phyloP scores from a whole-genome alignment of 345 rosid species.

The Turnera subulata region DNA sequence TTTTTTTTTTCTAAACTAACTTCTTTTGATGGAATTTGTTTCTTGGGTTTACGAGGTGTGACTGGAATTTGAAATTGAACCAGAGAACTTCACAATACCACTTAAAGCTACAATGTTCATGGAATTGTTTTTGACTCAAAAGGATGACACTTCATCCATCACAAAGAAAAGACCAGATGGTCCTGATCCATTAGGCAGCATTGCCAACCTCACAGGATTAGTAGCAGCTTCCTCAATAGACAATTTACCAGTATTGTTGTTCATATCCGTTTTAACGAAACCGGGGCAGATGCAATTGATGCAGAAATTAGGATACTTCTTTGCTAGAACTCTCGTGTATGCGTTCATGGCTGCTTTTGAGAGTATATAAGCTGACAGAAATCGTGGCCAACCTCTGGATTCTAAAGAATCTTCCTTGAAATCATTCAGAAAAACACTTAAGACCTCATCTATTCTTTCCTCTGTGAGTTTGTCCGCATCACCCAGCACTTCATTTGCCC shows the following conservation, averaged over 20 bases:
- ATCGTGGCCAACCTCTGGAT: conserved; percentile 28
- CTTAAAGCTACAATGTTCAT: too few relatives aligned
- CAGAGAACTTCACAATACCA: too few relatives aligned
- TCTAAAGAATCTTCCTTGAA: conserved; percentile 21
- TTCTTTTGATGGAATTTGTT: too few relatives aligned
- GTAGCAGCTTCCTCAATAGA: conserved; percentile 21
- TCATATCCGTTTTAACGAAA: conserved; percentile 31
- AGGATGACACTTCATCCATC: too few relatives aligned
- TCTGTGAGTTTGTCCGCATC: conserved; percentile 24
- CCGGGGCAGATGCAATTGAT: conserved; percentile 36
- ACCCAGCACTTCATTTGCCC: conserved; percentile 20
- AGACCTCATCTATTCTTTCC: conserved; percentile 22
- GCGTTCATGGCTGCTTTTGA: conserved; percentile 33
- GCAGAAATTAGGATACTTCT: conserved; percentile 16
- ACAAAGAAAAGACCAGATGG: too few relatives aligned
- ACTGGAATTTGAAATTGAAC: too few relatives aligned
- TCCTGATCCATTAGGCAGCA: too few relatives aligned
- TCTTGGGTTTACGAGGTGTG: too few relatives aligned
- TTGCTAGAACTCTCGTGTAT: conserved; percentile 32
- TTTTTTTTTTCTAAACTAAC: too few relatives aligned
- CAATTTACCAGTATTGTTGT: conserved; percentile 15
- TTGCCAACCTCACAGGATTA: too few relatives aligned
- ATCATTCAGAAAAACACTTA: conserved; percentile 18
- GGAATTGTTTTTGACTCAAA: too few relatives aligned
- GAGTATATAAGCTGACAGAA: conserved; percentile 19